These are phyloP conservation scores for Candida tropicalis DNA, from an alignment of 1,139 yeast species.

Conservation along the genomic window DNA sequence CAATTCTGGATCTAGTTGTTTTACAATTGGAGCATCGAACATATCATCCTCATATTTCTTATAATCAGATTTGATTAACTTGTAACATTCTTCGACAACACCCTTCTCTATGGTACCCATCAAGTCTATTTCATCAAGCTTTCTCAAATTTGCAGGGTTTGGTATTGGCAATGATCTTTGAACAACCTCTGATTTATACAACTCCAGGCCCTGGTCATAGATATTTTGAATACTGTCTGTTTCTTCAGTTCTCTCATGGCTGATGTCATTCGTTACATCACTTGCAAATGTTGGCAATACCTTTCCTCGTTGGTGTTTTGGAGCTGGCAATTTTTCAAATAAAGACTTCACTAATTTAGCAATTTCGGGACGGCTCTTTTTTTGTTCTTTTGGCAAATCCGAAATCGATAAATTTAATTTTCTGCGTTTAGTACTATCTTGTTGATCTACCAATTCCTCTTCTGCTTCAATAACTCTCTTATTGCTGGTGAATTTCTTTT, in stretches of 20 bases:
- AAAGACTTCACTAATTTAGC: constrained; percentile 19
- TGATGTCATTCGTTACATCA: too few relatives aligned
- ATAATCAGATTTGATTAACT: constrained; percentile 52
- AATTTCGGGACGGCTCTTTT: constrained; percentile 18
- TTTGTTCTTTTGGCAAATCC: constrained; percentile 13
- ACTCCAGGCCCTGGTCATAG: too few relatives aligned
- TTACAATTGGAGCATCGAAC: constrained; percentile 25
- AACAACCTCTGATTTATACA: constrained; percentile 48
- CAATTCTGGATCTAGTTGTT: constrained; percentile 45
- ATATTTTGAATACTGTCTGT: constrained; percentile 21
- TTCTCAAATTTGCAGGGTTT: constrained; percentile 22
- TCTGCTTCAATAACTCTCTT: constrained; percentile 30
- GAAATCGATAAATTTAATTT: constrained; percentile 16
- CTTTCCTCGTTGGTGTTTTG: constrained; percentile 27
- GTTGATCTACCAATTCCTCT: constrained; percentile 30
- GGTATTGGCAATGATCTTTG: constrained; percentile 58
- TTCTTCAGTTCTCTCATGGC: too few relatives aligned
- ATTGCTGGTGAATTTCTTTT: constrained; percentile 19
- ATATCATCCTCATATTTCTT: constrained; percentile 31
- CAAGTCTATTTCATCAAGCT: constrained; percentile 4
- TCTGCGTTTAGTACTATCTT: constrained; percentile 14
- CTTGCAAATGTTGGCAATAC: constrained; percentile 29
- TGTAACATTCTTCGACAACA: constrained; percentile 40
- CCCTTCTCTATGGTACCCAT: constrained; percentile 19
- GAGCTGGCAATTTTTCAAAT: constrained; percentile 31